Conservation (phyloP, 208 protist species). For the Leishmania tropica region DNA sequence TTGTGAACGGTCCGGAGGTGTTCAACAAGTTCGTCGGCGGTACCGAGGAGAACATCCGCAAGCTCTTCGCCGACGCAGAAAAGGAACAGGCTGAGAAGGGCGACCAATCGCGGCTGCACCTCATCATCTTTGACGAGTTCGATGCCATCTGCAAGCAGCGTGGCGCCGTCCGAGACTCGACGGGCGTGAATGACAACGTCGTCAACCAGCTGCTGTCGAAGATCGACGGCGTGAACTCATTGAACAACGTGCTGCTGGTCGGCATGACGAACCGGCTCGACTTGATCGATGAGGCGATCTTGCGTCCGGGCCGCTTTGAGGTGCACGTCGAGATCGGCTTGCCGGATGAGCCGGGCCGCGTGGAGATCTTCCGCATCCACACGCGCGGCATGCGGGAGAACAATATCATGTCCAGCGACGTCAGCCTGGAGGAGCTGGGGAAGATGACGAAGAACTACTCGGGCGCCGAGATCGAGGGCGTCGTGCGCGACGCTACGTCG, state of each 20-base stretch:
- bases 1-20: slow-evolving; percentile 98
- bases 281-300: slow-evolving; percentile 99
- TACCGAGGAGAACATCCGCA: slow-evolving; percentile 99
- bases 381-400: slow-evolving; percentile 95
- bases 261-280: slow-evolving; percentile 99
- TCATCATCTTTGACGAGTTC: slow-evolving; percentile 99
- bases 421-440: slow-evolving; percentile 95
- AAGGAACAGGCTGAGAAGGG: slow-evolving; percentile 92
- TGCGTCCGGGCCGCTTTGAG: slow-evolving; percentile 99
- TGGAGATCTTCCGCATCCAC: slow-evolving; percentile 99
- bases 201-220: slow-evolving; percentile 99
- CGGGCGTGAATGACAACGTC: slow-evolving; percentile 98
- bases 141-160: slow-evolving; percentile 99
- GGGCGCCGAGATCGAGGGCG: slow-evolving; percentile 96
- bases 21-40: slow-evolving; percentile 99
- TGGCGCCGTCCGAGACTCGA: slow-evolving; percentile 91
- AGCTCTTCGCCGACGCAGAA: slow-evolving; percentile 99
- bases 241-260: slow-evolving; percentile 99
- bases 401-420: slow-evolving; percentile 88
- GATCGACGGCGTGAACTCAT: slow-evolving; percentile 99
- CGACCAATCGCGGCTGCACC: slow-evolving; percentile 97
- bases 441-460: slow-evolving; percentile 98
- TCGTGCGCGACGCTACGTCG: slow-evolving; percentile 88
- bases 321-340: slow-evolving; percentile 98
- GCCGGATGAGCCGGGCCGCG: slow-evolving; percentile 97